Conservation (phyloP, 75 land plant genomes). For the Pinus tabuliformis region DNA sequence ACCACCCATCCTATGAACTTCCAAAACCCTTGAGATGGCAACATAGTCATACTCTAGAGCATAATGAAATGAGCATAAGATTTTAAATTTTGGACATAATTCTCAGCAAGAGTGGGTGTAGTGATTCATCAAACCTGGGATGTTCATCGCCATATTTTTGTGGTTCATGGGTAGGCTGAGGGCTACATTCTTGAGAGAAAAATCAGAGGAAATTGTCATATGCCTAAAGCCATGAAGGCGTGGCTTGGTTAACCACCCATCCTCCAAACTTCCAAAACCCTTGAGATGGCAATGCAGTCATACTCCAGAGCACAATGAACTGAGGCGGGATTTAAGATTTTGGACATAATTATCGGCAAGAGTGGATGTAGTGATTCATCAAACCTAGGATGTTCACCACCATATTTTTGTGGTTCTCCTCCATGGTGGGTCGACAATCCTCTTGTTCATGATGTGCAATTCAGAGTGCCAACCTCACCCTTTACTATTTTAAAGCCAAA, state of each 20-base stretch:
- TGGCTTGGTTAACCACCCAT: neutral
- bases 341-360: too few relatives aligned
- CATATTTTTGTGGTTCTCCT: constrained; percentile 52
- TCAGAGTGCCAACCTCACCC: constrained; percentile 17
- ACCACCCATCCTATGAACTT: neutral
- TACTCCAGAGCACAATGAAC: too few relatives aligned
- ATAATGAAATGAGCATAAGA: too few relatives aligned
- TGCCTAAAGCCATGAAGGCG: neutral
- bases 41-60: too few relatives aligned
- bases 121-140: constrained; percentile 7
- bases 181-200: neutral
- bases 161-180: constrained; percentile 27
- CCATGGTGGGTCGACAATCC: constrained; percentile 41
- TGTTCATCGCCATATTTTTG: constrained; percentile 51
- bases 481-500: constrained; percentile 21
- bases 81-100: too few relatives aligned
- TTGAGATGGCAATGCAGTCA: neutral
- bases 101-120: too few relatives aligned
- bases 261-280: neutral
- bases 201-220: neutral
- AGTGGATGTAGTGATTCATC: too few relatives aligned
- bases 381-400: constrained; percentile 40
- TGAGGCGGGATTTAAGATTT: too few relatives aligned
- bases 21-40: constrained; percentile 7
- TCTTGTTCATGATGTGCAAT: constrained; percentile 40